Evolutionary conservation across 768 basidiomycete genomes (phyloP), one percentile per base, ranked within the genome.

Genomic region (Calocybe gangraenosa): DNA sequence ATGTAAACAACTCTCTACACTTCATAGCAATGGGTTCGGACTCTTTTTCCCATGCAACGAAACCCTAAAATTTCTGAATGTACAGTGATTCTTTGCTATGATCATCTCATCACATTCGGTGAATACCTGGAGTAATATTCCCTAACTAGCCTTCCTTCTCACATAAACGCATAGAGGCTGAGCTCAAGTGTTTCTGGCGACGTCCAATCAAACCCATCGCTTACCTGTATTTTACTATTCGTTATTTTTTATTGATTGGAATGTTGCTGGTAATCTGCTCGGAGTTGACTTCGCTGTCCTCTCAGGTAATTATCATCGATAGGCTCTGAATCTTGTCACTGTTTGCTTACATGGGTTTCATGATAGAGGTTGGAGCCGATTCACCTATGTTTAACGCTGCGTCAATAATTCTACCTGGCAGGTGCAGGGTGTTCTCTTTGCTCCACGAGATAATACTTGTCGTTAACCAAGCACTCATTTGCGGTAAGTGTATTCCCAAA

Each of bases 191-290:
- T 40, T 54, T 80, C 3, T 80, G 78, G 78, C 58, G 58, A 40
- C 61, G 65, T 34, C 67, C 66, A 1, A 68, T 66, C 41, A 62
- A 58, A 1, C 38, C 49, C 7, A 69, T 71, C 42, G 62, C 72
- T 2, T 64, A 66, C 23, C 64, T 69, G 53, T 79, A 79, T 57
- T 69, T 74, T 37, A 35, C 73, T 23, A 76, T 76, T 48, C 73
- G 78, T 4, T 81, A 81, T 43, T 50, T 74, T 22, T 64, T 71
- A 1, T 63, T 75, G 39, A 57, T 73, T 35, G 70, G 67, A 21
- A 68, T 67, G 37, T 51, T 69, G 10, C 53, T 50, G 7, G 61
- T 65, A 15, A 52, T 56, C 6, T 11, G 6, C 11, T 6, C 11
- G 2, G 46, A 62, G n/a, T 51, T 68, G 31, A 60, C 51, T 2